A percentile compares a stretch with the other conserved stretches of the same genome.
These are phyloP conservation scores for Aspergillus sojae DNA, from an alignment of 2,329 filamentous ascomycete species.

Conservation along the genomic window DNA sequence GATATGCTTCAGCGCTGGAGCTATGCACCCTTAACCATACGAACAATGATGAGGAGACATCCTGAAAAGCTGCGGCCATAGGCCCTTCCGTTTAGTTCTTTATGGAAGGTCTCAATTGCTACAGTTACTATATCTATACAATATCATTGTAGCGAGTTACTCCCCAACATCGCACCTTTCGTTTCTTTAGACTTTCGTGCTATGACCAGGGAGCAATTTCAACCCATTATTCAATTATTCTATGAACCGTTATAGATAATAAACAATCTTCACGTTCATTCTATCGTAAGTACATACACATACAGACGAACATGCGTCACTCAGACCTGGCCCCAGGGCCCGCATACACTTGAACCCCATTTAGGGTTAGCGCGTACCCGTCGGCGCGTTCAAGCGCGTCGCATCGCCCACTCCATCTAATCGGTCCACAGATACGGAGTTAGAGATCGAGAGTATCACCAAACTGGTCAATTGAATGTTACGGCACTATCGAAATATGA, in stretches of 20 bases:
- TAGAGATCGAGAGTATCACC: background rate
- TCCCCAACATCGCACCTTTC: background rate
- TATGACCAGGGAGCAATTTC: background rate
- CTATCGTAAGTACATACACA: background rate
- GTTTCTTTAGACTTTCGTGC: background rate
- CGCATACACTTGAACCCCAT: background rate
- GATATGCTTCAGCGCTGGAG: background rate
- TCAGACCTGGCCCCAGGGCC: no score
- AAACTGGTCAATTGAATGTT: background rate
- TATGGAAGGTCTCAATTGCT: background rate
- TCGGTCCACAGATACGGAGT: background rate
- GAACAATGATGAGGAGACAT: background rate
- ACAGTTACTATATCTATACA: conserved; percentile 12
- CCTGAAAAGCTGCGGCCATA: background rate
- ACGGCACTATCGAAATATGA: background rate
- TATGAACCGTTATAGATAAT: background rate
- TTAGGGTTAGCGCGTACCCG: background rate
- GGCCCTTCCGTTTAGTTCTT: background rate
- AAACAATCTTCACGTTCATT: background rate
- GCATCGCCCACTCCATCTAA: conserved; percentile 6
- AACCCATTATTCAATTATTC: background rate
- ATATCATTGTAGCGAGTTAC: background rate
- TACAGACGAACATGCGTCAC: background rate
- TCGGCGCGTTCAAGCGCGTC: conserved; percentile 25
- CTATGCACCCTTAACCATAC: background rate